phyloP scores from a whole-genome alignment of 345 rosid species.

The Rhizophora mangle region DNA sequence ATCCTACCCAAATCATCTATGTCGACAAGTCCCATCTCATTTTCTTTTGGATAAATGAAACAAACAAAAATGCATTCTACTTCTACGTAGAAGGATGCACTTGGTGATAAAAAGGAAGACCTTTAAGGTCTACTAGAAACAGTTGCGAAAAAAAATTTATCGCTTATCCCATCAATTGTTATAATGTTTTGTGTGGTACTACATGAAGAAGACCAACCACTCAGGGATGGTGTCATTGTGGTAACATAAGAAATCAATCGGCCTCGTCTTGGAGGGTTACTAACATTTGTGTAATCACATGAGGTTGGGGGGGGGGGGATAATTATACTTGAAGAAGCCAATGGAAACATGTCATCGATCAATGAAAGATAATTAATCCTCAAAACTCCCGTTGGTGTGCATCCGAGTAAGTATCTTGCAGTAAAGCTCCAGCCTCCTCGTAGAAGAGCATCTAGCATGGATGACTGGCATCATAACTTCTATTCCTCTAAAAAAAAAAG shows the following conservation, averaged over 20 bases:
- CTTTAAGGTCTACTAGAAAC: too few relatives aligned
- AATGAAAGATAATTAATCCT: not conserved
- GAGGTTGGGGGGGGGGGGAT: not conserved
- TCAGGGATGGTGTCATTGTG: too few relatives aligned
- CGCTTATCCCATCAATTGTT: too few relatives aligned
- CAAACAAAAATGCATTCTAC: not conserved
- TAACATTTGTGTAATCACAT: not conserved
- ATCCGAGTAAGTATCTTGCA: not conserved
- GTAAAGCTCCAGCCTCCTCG: constrained; percentile 1
- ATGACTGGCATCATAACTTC: constrained; percentile 3
- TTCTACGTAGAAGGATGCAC: too few relatives aligned
- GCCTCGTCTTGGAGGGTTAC: not conserved
- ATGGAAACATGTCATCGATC: not conserved
- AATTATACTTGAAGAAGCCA: constrained; percentile 5
- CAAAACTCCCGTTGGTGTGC: not conserved
- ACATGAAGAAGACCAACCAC: too few relatives aligned
- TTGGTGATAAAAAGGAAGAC: too few relatives aligned
- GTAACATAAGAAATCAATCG: too few relatives aligned
- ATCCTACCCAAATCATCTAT: not conserved
- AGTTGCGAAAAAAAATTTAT: too few relatives aligned
- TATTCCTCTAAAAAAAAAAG: not conserved
- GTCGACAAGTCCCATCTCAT: constrained; percentile 5
- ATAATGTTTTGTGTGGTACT: too few relatives aligned
- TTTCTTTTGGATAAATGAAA: not conserved
- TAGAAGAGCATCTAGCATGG: constrained; percentile 10